These are phyloP conservation scores for Omphalea diandra DNA, from an alignment of 441 rosid genomes.

Conservation along the genomic window DNA sequence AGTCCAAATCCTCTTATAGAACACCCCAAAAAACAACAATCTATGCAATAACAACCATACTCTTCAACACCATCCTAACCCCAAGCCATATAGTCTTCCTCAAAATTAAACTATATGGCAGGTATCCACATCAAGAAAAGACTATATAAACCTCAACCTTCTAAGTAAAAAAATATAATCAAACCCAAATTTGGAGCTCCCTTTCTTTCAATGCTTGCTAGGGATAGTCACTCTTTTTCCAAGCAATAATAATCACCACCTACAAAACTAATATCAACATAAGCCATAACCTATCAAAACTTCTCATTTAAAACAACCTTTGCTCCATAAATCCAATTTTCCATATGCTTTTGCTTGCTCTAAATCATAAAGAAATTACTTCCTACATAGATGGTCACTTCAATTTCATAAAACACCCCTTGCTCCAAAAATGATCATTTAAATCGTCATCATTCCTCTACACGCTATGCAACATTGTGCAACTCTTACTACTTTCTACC, in stretches of 20 bases:
- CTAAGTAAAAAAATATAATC: slow-evolving; percentile 79
- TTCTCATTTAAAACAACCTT: slow-evolving; percentile 78
- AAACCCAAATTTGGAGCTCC: slow-evolving; percentile 61
- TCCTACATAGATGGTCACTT: slow-evolving; percentile 83
- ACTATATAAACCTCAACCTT: slow-evolving; percentile 76
- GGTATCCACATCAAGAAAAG: slow-evolving; percentile 67
- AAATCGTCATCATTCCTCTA: slow-evolving; percentile 93
- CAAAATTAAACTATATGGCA: slow-evolving; percentile 58
- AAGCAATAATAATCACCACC: slow-evolving; percentile 74
- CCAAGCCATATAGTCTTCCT: slow-evolving; percentile 68
- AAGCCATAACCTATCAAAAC: slow-evolving; percentile 88
- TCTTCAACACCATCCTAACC: slow-evolving; percentile 73
- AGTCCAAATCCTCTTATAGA: slow-evolving; percentile 66
- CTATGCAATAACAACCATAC: slow-evolving; percentile 57
- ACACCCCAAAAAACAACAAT: slow-evolving; percentile 54
- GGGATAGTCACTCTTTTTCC: slow-evolving; percentile 53
- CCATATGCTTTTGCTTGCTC: slow-evolving; percentile 45
- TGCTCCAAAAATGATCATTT: slow-evolving; percentile 89
- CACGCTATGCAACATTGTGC: slow-evolving; percentile 67
- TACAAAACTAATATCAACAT: slow-evolving; percentile 78
- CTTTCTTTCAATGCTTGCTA: slow-evolving; percentile 57
- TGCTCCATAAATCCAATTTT: slow-evolving; percentile 94
- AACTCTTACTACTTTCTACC: slow-evolving; percentile 63
- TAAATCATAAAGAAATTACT: slow-evolving; percentile 63
- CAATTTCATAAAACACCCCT: slow-evolving; percentile 69